These are phyloP conservation scores for Ceratonia siliqua DNA, from an alignment of 306 rosid species.

Conservation along the genomic window DNA sequence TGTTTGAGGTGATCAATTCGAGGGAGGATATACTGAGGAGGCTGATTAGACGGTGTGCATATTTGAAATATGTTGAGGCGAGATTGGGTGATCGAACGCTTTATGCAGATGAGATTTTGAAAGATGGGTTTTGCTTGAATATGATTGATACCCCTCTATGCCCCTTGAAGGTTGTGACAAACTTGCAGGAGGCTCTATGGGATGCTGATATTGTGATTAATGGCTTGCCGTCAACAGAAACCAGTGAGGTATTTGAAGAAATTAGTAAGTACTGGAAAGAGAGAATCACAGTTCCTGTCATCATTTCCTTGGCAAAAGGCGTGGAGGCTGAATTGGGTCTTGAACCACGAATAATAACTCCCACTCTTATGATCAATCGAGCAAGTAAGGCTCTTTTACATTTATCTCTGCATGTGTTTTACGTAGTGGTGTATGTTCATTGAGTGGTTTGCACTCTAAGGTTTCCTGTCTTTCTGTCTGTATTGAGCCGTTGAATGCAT, in stretches of 20 bases:
- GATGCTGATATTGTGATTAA: conserved; percentile 93
- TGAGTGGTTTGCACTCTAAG: not conserved
- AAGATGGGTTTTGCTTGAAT: conserved; percentile 92
- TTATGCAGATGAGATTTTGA: conserved; percentile 86
- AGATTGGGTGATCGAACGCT: conserved; percentile 83
- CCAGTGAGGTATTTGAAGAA: conserved; percentile 72
- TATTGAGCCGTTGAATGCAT: not conserved
- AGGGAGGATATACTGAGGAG: conserved; percentile 94
- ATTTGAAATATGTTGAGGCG: conserved; percentile 89
- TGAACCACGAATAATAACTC: conserved; percentile 83
- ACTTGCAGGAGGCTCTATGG: conserved; percentile 98
- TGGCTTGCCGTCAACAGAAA: conserved; percentile 91
- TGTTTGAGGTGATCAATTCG: conserved; percentile 90
- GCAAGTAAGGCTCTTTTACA: conserved; percentile 63
- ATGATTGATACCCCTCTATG: conserved; percentile 94
- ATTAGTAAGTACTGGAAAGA: conserved; percentile 89
- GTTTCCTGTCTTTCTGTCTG: not conserved
- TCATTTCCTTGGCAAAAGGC: conserved; percentile 89
- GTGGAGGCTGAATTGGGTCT: conserved; percentile 85
- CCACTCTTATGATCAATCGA: conserved; percentile 82
- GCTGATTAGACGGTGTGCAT: conserved; percentile 87
- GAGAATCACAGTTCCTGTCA: conserved; percentile 75
- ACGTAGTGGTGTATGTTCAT: not conserved
- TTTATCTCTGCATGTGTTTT: conserved; percentile 9
- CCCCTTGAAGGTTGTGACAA: conserved; percentile 92